These are phyloP conservation scores for Neurospora pannonica DNA, from an alignment of 495 filamentous ascomycete genomes.

Conservation along the genomic window DNA sequence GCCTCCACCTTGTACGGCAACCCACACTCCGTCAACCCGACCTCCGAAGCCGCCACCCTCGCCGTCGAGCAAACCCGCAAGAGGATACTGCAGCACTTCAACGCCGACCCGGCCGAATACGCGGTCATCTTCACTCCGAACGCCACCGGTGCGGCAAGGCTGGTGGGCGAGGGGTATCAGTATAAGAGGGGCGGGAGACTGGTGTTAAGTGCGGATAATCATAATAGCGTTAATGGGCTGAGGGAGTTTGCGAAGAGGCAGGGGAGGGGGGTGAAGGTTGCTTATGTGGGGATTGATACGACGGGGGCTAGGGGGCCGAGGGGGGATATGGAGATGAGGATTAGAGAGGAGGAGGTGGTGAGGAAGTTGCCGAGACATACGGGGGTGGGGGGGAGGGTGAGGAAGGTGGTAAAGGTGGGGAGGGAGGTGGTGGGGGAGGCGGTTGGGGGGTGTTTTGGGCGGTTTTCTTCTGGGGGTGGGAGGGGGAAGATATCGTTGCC, in stretches of 20 bases:
- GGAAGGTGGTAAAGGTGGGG: background rate
- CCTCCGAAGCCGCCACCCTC: constrained; percentile 36
- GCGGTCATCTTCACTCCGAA: constrained; percentile 55
- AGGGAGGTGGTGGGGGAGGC: background rate
- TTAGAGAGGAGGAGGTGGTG: constrained; percentile 4
- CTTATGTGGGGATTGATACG: constrained; percentile 5
- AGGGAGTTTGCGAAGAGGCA: constrained; percentile 17
- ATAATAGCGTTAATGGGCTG: constrained; percentile 29
- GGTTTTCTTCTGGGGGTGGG: background rate
- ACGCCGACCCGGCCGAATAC: constrained; percentile 46
- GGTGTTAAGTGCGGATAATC: constrained; percentile 23
- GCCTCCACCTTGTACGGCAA: constrained; percentile 42
- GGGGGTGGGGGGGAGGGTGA: background rate
- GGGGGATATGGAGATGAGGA: constrained; percentile 10
- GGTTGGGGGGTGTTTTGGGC: background rate
- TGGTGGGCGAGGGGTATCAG: constrained; percentile 42
- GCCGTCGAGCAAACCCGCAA: constrained; percentile 37
- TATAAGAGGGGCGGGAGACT: constrained; percentile 9
- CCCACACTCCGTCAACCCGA: constrained; percentile 47
- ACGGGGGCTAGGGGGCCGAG: background rate
- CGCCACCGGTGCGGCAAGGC: constrained; percentile 48
- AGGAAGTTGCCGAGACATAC: background rate
- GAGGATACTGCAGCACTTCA: constrained; percentile 43
- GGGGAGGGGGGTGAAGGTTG: background rate
- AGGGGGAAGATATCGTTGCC: background rate